Evolutionary conservation across 2,329 filamentous ascomycete genomes (phyloP).

Genomic region (Aspergillus alliaceus): DNA sequence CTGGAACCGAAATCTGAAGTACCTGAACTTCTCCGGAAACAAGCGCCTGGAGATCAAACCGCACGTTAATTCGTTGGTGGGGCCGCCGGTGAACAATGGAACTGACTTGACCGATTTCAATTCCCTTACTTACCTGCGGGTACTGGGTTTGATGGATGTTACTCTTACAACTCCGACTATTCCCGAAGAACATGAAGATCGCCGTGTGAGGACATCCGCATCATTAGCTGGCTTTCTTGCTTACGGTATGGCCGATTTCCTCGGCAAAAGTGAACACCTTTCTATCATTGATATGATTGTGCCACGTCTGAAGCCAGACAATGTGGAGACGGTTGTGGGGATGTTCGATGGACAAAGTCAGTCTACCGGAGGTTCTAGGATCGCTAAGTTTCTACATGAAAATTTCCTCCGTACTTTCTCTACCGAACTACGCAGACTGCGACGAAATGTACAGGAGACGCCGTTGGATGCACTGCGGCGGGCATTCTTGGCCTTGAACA

Average conservation of each 20-base stretch:
- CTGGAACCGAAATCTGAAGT: constrained; percentile 90
- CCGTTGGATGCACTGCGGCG: constrained; percentile 80
- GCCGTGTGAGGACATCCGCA: constrained; percentile 94
- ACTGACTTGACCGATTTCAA: constrained; percentile 87
- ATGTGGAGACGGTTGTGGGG: constrained; percentile 87
- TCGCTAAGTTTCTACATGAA: constrained; percentile 95
- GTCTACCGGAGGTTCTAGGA: constrained; percentile 85
- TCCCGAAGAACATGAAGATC: constrained; percentile 91
- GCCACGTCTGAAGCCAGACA: constrained; percentile 83
- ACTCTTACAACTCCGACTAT: constrained; percentile 91
- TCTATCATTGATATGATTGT: constrained; percentile 96
- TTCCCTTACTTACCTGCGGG: constrained; percentile 76
- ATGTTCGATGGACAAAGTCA: constrained; percentile 94
- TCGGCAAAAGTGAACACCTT: constrained; percentile 89
- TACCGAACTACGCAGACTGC: constrained; percentile 75
- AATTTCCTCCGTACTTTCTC: constrained; percentile 86
- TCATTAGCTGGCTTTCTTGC: constrained; percentile 85
- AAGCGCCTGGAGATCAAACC: constrained; percentile 89
- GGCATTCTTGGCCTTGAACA: constrained; percentile 87
- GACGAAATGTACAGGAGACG: constrained; percentile 66
- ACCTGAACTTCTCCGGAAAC: constrained; percentile 94
- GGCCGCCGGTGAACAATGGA: constrained; percentile 52
- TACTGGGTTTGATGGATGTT: constrained; percentile 96
- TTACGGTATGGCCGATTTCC: constrained; percentile 95
- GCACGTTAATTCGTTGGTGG: constrained; percentile 55